These are phyloP conservation scores for Ceriops tagal DNA, from an alignment of 345 rosid species.

Conservation along the genomic window DNA sequence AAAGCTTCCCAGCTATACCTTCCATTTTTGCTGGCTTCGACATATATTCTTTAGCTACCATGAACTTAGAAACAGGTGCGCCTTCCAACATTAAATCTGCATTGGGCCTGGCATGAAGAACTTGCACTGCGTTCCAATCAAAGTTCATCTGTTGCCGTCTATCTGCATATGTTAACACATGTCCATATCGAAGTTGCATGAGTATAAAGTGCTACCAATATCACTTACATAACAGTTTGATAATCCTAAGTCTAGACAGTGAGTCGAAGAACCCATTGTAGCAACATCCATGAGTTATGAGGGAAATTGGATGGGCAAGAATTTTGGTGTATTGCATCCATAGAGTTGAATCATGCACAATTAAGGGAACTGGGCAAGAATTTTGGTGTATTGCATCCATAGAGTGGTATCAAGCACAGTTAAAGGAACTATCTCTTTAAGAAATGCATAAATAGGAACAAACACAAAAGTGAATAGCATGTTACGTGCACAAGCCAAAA, in stretches of 20 bases:
- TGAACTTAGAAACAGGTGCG: constrained; percentile 38
- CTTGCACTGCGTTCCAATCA: constrained; percentile 46
- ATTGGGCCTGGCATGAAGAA: constrained; percentile 38
- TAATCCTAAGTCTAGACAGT: neutral
- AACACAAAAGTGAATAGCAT: neutral
- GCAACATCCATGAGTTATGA: no score
- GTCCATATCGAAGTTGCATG: constrained; percentile 8
- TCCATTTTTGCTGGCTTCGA: constrained; percentile 38
- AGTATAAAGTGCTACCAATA: neutral
- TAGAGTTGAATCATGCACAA: no score
- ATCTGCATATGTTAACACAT: constrained; percentile 47
- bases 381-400: no score
- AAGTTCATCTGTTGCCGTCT: constrained; percentile 57
- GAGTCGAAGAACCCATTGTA: no score
- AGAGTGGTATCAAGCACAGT: no score
- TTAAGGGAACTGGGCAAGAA: no score
- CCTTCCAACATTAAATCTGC: constrained; percentile 44
- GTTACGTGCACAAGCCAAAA: neutral
- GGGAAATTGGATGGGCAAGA: no score
- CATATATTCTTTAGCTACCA: constrained; percentile 40
- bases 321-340: no score
- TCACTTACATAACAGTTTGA: neutral
- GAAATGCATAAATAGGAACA: neutral
- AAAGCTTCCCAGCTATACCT: constrained; percentile 41
- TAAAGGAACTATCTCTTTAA: no score